These are phyloP conservation scores for Xylaria grammica DNA, from an alignment of 495 filamentous ascomycete genomes.

Conservation along the genomic window DNA sequence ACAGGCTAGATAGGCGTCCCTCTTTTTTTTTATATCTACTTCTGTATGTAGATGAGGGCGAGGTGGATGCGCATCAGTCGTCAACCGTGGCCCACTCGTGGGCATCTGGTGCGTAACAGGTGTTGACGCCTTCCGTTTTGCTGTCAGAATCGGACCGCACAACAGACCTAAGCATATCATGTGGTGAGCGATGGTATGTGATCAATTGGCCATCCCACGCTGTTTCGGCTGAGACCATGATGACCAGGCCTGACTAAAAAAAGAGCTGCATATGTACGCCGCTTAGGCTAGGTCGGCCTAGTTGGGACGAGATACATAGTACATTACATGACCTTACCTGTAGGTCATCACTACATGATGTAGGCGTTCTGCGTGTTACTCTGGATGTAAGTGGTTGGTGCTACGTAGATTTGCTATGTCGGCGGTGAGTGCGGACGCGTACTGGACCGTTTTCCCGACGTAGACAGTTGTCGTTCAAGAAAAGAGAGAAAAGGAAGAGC, in stretches of 20 bases:
- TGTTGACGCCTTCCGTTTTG: conserved; percentile 4
- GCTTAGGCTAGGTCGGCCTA: conserved; percentile 17
- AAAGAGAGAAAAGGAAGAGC: conserved; percentile 15
- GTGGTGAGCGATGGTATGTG: neutral
- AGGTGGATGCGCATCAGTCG: conserved; percentile 10
- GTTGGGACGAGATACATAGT: conserved; percentile 8
- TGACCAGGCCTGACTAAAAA: conserved; percentile 20
- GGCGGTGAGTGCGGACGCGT: conserved; percentile 17
- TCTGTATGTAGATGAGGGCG: neutral
- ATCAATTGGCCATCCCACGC: conserved; percentile 10
- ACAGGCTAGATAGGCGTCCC: too few relatives aligned
- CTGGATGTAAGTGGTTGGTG: conserved; percentile 22
- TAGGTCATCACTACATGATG: conserved; percentile 13
- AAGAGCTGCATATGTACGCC: conserved; percentile 17
- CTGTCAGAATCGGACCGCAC: conserved; percentile 15
- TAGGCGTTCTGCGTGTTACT: neutral
- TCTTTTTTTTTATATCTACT: too few relatives aligned
- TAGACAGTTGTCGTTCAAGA: neutral
- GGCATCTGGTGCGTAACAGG: conserved; percentile 1
- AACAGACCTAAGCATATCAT: conserved; percentile 18
- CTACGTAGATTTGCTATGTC: conserved; percentile 19
- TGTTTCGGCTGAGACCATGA: conserved; percentile 14
- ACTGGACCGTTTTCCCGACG: conserved; percentile 22
- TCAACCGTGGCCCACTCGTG: neutral
- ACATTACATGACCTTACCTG: neutral